These are phyloP conservation scores for Phytophthora tubulina DNA, from an alignment of 352 stramenopile species.

Conservation along the genomic window DNA sequence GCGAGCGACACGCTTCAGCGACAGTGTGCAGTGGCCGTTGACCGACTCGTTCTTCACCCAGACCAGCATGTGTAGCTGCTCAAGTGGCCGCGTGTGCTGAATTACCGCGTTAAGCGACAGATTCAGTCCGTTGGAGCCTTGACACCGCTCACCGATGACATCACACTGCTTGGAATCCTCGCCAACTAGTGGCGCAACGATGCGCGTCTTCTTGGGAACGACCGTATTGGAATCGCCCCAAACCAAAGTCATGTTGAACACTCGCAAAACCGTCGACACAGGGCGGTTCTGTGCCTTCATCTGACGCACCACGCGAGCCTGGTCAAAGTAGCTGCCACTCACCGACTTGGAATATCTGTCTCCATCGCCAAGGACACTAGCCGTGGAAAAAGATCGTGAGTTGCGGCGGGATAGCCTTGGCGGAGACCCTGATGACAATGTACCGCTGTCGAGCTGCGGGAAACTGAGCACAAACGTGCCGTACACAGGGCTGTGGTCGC, in stretches of 20 bases:
- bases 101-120: conserved; percentile 81
- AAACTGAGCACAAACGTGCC: conserved; percentile 84
- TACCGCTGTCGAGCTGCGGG: conserved; percentile 42
- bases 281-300: conserved; percentile 63
- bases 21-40: conserved; percentile 83
- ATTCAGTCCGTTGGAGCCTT: conserved; percentile 61
- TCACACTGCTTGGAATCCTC: conserved; percentile 84
- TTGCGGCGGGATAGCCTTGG: conserved; percentile 42
- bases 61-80: conserved; percentile 87
- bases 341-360: conserved; percentile 45
- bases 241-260: conserved; percentile 81
- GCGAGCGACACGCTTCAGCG: conserved; percentile 79
- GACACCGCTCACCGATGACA: conserved; percentile 74
- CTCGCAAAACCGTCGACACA: conserved; percentile 74
- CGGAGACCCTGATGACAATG: conserved; percentile 31
- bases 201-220: conserved; percentile 82
- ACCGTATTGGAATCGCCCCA: conserved; percentile 72
- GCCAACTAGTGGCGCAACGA: conserved; percentile 79
- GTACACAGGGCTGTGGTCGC: conserved; percentile 85
- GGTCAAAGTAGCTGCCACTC: conserved; percentile 80
- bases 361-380: conserved; percentile 35
- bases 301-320: conserved; percentile 72
- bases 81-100: conserved; percentile 72
- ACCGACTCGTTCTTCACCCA: conserved; percentile 87
- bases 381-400: conserved; percentile 61